A percentile compares a stretch with the other conserved stretches of the same genome.
phyloP scores from a whole-genome alignment of 2,329 filamentous ascomycete genomes.

The Fusarium illudens region DNA sequence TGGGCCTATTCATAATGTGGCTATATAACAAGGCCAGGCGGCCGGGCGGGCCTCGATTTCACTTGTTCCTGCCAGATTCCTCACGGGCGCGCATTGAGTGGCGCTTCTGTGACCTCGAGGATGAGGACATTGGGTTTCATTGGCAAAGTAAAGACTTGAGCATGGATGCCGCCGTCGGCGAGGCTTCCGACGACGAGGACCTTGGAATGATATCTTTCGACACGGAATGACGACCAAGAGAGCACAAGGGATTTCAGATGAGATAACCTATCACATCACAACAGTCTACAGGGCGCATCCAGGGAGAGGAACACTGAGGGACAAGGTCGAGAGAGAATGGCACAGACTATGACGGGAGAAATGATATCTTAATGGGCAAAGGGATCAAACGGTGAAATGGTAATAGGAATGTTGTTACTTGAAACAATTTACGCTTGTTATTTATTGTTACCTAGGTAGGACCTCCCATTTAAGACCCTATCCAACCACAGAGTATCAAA shows the following conservation, averaged over 20 bases:
- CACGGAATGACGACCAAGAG: background rate
- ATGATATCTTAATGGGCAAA: background rate
- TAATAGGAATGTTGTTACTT: too few relatives aligned
- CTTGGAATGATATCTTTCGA: background rate
- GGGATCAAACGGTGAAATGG: background rate
- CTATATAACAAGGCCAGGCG: too few relatives aligned
- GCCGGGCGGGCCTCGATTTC: background rate
- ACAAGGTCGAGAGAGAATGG: background rate
- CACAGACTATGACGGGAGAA: background rate
- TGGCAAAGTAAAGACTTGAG: background rate
- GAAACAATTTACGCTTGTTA: background rate
- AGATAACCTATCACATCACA: background rate
- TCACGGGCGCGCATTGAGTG: background rate
- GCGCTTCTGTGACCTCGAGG: background rate
- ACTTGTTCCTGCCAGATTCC: background rate
- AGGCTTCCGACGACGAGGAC: background rate
- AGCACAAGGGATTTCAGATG: too few relatives aligned
- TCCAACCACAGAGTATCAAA: background rate
- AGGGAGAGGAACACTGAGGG: background rate
- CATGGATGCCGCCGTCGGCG: too few relatives aligned
- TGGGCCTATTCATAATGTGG: too few relatives aligned
- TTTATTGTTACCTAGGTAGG: background rate
- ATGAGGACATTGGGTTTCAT: background rate
- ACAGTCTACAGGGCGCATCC: background rate
- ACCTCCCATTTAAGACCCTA: background rate